Evolutionary conservation across 345 rosid genomes (phyloP).

Genomic region (Triadica sebifera): DNA sequence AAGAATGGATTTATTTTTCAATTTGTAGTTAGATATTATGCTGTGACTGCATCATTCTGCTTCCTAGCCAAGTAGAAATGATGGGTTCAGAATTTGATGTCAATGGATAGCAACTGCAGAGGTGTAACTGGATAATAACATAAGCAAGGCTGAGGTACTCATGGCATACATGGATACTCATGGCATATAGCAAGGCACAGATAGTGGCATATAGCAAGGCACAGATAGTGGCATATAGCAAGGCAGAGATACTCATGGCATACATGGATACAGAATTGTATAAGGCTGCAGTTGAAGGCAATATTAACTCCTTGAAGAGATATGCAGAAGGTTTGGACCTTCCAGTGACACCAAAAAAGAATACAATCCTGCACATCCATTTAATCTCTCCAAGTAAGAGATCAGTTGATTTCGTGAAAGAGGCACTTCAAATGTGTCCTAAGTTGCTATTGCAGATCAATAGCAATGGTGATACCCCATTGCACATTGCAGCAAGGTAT

Average conservation of each 20-base stretch:
- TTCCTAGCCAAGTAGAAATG: neutral
- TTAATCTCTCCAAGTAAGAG: neutral
- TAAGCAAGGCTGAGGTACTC: too few species aligned
- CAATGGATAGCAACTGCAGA: neutral
- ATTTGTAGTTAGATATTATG: neutral
- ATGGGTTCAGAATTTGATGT: neutral
- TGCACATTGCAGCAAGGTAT: conserved; percentile 22
- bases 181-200: too few species aligned
- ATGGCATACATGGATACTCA: too few species aligned
- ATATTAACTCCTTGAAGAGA: neutral
- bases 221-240: too few species aligned
- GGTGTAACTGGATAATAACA: neutral
- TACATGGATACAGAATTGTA: neutral
- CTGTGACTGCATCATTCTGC: neutral
- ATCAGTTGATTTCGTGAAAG: neutral
- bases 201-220: too few species aligned
- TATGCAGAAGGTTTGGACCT: neutral
- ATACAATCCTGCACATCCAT: conserved; percentile 20
- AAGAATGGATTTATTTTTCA: too few species aligned
- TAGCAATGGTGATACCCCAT: conserved; percentile 6
- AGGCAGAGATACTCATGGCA: neutral
- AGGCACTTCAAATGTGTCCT: neutral
- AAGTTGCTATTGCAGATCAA: neutral
- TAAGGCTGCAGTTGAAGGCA: conserved; percentile 14
- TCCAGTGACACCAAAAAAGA: conserved; percentile 4